Base-by-base conservation (phyloP, 805 yeast species). In the Metschnikowia amazonensis region DNA sequence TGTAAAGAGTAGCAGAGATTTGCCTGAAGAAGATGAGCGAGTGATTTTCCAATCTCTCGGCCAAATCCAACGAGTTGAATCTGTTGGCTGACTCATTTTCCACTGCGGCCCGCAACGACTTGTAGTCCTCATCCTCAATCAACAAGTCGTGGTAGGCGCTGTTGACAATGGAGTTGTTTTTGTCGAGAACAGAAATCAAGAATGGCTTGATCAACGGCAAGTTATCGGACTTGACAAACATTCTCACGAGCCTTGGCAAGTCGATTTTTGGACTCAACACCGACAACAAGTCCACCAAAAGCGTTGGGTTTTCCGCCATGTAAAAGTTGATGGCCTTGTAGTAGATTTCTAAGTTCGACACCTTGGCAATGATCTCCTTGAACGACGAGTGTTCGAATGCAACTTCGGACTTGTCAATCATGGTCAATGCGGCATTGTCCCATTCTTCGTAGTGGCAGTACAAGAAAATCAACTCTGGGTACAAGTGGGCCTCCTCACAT, bases 381-480 rank as follows among this genome's bases (percentile, higher is more conserved):
- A 94, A 94, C 35, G 95, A 86, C 25, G 82, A 71, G 65, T 94
- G 99, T 58, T 94, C 98, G 60, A 92, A 90, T 14, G 96, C 89
- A 56, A 85, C 85, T 49, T 95, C 88, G 3, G 96, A 84, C 63
- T 82, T 89, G 66, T 94, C 97, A 75, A 94, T 94, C 90, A 94
- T 88, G 13, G 97, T 82, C 63, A 94, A 77, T 29, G 97, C 89
- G 50, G 99, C 99, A 67, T 94, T 94, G 67, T 94, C 99, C 96
- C 97, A 94, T 72, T 94, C 99, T 64, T 94, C 99, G 66, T 94
- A 94, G 69, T 94, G 99, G 64, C 97, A 89, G 72, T 92, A 92
- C 66, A 94, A 75, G 82, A 94, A 94, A 47, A 94, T 89, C 57
- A 92, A 76, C 71, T 94, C 99, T 17, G 95, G 94, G 90, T 97